Base-by-base conservation (phyloP, 2,329 filamentous ascomycete species). In the Botrytis porri region DNA sequence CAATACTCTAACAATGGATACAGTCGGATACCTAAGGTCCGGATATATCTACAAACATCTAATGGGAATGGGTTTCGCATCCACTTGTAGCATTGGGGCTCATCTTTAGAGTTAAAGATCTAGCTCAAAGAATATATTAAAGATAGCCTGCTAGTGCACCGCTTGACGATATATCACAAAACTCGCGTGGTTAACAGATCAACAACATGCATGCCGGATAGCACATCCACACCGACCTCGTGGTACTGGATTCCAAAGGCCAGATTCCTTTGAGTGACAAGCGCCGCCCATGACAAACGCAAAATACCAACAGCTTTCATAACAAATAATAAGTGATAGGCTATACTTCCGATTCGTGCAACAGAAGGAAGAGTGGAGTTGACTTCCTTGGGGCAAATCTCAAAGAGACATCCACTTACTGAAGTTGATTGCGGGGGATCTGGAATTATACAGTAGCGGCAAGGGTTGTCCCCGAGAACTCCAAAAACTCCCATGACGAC, bases 71-170 rank as follows among this genome's bases (percentile, higher is more conserved):
- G 22, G 29, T 22, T 39, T 41, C 35, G 64, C 64, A 57, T 32
- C 35, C 64, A 54, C 48, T 67, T 67, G 64, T 67, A 67, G 64
- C 35, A 67, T 41, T 41, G 64, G 45, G 64, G 64, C 25, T 39
- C 64, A 67, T 67, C 45, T 67, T 35, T 51, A 35, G 37, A 67
- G 35, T 67, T 20, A 29, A 67, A 67, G 45, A 39, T 54, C 64
- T 39, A 67, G 45, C 20, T 67, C 45, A 29, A 39, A 54, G 35
- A 25, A 37, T 54, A 39, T 67, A 29, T 39, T 54, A 37, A 54
- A 39, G 64, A 22, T 54, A 39, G 64, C 64, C 16, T 54, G 64
- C 64, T 67, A 67, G 45, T 54, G 64, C 45, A 54, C 45, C 45
- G 25, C 45, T 39, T 67, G 64, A 67, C 22, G 32, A 54, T 67